Conservation (phyloP, 129 eudicot species). For the Mikania micrantha region DNA sequence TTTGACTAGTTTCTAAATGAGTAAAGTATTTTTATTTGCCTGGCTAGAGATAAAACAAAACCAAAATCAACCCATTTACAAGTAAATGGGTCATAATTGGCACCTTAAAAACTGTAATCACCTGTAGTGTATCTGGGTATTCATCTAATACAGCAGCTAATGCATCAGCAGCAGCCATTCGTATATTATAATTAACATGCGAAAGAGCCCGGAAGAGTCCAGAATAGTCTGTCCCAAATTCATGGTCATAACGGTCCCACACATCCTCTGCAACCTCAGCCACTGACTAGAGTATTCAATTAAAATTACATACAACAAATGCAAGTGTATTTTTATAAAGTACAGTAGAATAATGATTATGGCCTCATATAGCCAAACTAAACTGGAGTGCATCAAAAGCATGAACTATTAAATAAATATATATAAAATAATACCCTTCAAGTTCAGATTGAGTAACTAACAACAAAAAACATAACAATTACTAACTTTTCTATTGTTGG, state of each 20-base stretch:
- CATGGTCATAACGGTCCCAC: constrained; percentile 91
- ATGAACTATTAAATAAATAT: not conserved
- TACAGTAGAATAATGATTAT: not conserved
- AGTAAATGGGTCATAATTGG: not conserved
- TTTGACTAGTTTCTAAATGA: not conserved
- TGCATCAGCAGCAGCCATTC: constrained; percentile 94
- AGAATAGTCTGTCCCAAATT: constrained; percentile 87
- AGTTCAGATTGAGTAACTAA: not conserved
- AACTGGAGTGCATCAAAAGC: not conserved
- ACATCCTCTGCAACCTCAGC: constrained; percentile 93
- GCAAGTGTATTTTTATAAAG: not conserved
- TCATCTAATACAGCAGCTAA: constrained; percentile 96
- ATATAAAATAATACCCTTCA: not conserved
- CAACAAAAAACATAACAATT: not conserved
- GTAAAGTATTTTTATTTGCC: not conserved
- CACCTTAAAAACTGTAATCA: constrained; percentile 12
- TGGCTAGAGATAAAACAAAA: not conserved
- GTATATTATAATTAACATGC: constrained; percentile 78
- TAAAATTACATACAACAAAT: not conserved
- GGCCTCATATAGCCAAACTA: not conserved
- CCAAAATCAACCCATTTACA: not conserved
- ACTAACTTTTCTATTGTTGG: not conserved
- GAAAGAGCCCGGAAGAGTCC: constrained; percentile 84
- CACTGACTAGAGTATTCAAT: constrained; percentile 51
- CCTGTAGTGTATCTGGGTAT: constrained; percentile 92